phyloP scores from a whole-genome alignment of 2,329 filamentous ascomycete species.

The Fusarium luffae region DNA sequence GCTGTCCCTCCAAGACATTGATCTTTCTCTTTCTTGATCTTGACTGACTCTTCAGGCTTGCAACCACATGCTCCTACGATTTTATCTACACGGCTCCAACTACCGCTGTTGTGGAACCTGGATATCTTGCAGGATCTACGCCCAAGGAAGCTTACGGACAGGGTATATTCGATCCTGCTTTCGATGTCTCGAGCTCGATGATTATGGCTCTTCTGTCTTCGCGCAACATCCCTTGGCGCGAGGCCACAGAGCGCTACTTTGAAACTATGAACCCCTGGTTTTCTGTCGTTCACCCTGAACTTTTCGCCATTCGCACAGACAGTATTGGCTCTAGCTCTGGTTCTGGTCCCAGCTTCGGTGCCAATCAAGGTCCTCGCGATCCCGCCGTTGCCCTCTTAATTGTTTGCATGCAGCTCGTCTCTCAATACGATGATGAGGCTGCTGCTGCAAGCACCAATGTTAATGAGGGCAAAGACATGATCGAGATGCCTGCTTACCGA shows the following conservation, averaged over 20 bases:
- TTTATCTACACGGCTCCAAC: conserved; percentile 52
- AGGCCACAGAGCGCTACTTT: conserved; percentile 54
- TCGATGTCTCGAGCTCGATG: conserved; percentile 52
- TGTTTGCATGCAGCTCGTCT: conserved; percentile 57
- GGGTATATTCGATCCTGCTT: conserved; percentile 47
- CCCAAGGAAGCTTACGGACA: conserved; percentile 41
- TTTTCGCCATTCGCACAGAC: conserved; percentile 50
- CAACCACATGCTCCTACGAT: conserved; percentile 51
- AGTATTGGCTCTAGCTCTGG: conserved; percentile 8
- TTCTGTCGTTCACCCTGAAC: conserved; percentile 54
- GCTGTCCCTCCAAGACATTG: background rate
- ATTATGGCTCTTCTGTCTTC: conserved; percentile 54
- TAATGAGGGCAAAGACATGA: conserved; percentile 53
- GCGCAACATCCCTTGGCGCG: conserved; percentile 52
- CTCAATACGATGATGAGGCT: conserved; percentile 53
- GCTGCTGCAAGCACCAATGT: conserved; percentile 42
- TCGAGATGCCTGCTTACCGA: conserved; percentile 53
- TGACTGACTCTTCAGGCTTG: conserved; percentile 33
- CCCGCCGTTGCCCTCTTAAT: conserved; percentile 53
- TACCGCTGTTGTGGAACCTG: conserved; percentile 48
- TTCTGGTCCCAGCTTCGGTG: conserved; percentile 20
- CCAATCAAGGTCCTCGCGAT: conserved; percentile 36
- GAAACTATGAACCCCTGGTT: conserved; percentile 56
- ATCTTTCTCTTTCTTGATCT: background rate
- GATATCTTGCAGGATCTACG: conserved; percentile 42